These are phyloP conservation scores for Exserohilum rostratum DNA, from an alignment of 2,329 filamentous ascomycete species.

Conservation along the genomic window DNA sequence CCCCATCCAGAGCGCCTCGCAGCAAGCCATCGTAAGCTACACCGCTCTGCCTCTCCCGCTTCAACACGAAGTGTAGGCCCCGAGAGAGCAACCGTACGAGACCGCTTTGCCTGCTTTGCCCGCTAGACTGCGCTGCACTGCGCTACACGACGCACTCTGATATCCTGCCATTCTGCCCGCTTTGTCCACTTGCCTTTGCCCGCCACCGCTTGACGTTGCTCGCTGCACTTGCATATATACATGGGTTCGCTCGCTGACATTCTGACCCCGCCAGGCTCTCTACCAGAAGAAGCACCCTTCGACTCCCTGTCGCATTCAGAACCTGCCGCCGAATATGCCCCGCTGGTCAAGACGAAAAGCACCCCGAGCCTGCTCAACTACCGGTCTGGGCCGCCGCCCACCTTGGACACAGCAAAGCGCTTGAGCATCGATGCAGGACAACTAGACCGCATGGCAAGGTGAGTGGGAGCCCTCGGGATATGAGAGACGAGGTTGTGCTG, in stretches of 20 bases:
- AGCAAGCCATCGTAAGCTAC: slow-evolving; percentile 6
- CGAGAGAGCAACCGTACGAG: slow-evolving; percentile 2
- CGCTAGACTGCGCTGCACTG: slow-evolving; percentile 1
- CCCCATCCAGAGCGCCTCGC: neutral
- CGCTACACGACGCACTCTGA: neutral
- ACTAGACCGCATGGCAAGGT: slow-evolving; percentile 76
- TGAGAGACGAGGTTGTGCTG: neutral
- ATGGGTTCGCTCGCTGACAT: slow-evolving; percentile 37
- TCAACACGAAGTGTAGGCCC: slow-evolving; percentile 2
- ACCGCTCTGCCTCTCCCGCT: slow-evolving; percentile 4
- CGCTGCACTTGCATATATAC: slow-evolving; percentile 3
- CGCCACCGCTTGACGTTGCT: neutral
- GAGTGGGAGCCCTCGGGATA: slow-evolving; percentile 41
- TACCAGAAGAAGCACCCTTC: slow-evolving; percentile 40
- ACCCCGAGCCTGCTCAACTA: slow-evolving; percentile 55
- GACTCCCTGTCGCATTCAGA: slow-evolving; percentile 25
- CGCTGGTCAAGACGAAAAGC: slow-evolving; percentile 57
- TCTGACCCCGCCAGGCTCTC: slow-evolving; percentile 41
- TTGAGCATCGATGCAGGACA: slow-evolving; percentile 78
- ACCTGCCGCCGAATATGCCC: slow-evolving; percentile 37
- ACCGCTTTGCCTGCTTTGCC: neutral
- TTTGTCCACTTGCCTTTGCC: neutral
- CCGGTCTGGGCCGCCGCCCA: slow-evolving; percentile 38
- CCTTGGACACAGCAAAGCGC: slow-evolving; percentile 65
- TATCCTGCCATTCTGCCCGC: neutral